These are phyloP conservation scores for Elsinoe fawcettii DNA, from an alignment of 2,329 filamentous ascomycete species.

Conservation along the genomic window DNA sequence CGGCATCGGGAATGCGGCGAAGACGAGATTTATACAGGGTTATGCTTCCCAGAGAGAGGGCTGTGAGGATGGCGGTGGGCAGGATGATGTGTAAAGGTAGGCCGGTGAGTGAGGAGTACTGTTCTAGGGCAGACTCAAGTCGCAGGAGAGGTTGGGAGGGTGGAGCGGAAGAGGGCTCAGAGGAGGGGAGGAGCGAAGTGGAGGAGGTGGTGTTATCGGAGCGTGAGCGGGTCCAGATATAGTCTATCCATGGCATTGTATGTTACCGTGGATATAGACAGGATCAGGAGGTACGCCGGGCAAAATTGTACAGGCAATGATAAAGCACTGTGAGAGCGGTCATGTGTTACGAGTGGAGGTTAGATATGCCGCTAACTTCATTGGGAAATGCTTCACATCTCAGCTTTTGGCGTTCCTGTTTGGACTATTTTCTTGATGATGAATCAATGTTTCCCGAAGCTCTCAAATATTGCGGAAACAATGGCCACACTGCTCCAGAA, in stretches of 20 bases:
- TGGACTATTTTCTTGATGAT: no score
- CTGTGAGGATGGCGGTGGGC: conserved; percentile 44
- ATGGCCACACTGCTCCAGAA: no score
- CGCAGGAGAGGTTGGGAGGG: background rate
- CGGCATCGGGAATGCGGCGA: conserved; percentile 71
- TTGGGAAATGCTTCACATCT: conserved; percentile 2
- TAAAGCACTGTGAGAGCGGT: background rate
- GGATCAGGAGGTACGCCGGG: background rate
- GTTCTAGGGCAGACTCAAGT: background rate
- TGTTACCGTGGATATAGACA: background rate
- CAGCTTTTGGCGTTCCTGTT: no score
- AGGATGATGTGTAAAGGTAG: conserved; percentile 18
- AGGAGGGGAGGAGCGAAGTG: background rate
- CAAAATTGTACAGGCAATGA: background rate
- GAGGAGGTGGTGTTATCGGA: background rate
- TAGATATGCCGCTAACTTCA: background rate
- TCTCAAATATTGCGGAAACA: no score
- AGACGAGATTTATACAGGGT: conserved; percentile 64
- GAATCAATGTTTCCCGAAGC: no score
- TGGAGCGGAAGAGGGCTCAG: background rate
- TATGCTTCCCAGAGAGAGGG: conserved; percentile 46
- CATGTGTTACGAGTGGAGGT: background rate
- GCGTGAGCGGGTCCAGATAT: conserved; percentile 1
- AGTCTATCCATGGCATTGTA: conserved; percentile 16
- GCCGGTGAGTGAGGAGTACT: background rate